Percentiles rank a stretch among this genome's conserved stretches.
phyloP scores from a whole-genome alignment of 352 stramenopile species.

The Pseudoperonospora humuli region DNA sequence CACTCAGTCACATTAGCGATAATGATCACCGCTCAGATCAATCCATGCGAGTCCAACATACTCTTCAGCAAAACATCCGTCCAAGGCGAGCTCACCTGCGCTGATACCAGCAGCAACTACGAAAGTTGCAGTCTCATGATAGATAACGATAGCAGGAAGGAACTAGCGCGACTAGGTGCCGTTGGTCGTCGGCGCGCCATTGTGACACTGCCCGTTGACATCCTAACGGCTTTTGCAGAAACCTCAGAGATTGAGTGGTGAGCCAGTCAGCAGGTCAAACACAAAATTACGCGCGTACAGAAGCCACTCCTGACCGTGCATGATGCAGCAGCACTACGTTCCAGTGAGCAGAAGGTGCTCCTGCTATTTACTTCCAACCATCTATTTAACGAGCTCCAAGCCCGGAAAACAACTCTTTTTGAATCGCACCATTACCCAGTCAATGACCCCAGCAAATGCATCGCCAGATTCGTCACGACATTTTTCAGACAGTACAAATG shows the following conservation, averaged over 20 bases:
- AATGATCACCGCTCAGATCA: conserved; percentile 19
- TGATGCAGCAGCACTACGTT: not conserved
- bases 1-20: not conserved
- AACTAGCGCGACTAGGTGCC: conserved; percentile 24
- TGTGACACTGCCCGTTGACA: conserved; percentile 11
- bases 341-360: not conserved
- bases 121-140: conserved; percentile 6
- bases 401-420: not conserved
- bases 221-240: conserved; percentile 15
- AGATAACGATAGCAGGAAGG: conserved; percentile 19
- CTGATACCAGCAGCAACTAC: not conserved
- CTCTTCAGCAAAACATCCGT: conserved; percentile 11
- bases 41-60: conserved; percentile 15
- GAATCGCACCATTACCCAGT: too few species aligned
- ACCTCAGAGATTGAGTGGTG: conserved; percentile 16
- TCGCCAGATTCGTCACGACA: too few species aligned
- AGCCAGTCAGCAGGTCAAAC: not conserved
- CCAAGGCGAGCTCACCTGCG: not conserved
- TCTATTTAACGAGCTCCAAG: not conserved
- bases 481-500: too few species aligned
- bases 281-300: not conserved
- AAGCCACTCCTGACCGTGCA: not conserved
- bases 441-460: too few species aligned
- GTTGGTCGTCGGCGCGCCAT: conserved; percentile 31
- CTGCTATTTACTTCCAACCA: too few species aligned